Evolutionary conservation across 768 basidiomycete species (phyloP).

Genomic region (Hygrocybe coccinea): DNA sequence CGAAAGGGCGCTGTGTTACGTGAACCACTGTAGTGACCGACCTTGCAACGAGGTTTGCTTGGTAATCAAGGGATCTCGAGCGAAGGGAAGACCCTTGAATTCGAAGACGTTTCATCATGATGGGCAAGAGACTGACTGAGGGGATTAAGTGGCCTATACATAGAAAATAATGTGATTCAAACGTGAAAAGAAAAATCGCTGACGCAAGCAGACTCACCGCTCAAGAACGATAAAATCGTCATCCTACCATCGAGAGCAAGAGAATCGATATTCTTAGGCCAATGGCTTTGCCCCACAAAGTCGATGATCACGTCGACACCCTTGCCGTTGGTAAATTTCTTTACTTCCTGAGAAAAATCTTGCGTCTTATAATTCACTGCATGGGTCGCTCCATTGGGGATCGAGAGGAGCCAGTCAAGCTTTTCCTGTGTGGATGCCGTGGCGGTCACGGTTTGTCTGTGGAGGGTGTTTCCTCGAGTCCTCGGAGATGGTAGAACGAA

Average conservation of each 20-base stretch:
- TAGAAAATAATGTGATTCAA: slow-evolving; percentile 24
- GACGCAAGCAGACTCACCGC: slow-evolving; percentile 43
- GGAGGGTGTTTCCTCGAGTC: slow-evolving; percentile 10
- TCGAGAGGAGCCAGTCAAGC: slow-evolving; percentile 63
- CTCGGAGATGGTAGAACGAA: slow-evolving; percentile 4
- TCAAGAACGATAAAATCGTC: slow-evolving; percentile 60
- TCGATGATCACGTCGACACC: slow-evolving; percentile 86
- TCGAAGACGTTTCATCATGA: slow-evolving; percentile 79
- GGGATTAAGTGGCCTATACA: slow-evolving; percentile 45
- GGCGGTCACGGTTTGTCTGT: slow-evolving; percentile 66
- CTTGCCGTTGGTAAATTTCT: slow-evolving; percentile 57
- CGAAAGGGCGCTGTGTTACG: not conserved
- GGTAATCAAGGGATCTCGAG: slow-evolving; percentile 68
- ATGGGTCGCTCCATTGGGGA: slow-evolving; percentile 68
- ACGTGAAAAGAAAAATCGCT: not conserved
- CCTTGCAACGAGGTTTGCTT: slow-evolving; percentile 63
- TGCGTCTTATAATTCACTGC: slow-evolving; percentile 80
- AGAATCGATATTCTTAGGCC: slow-evolving; percentile 64
- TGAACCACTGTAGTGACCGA: slow-evolving; percentile 23
- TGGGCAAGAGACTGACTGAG: slow-evolving; percentile 53
- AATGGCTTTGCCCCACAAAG: slow-evolving; percentile 74
- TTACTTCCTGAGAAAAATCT: slow-evolving; percentile 72
- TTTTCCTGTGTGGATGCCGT: slow-evolving; percentile 86
- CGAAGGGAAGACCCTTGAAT: slow-evolving; percentile 88
- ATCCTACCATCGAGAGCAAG: slow-evolving; percentile 71